These are phyloP conservation scores for Cydonia oblonga DNA, from an alignment of 331 rosid species.

Conservation along the genomic window DNA sequence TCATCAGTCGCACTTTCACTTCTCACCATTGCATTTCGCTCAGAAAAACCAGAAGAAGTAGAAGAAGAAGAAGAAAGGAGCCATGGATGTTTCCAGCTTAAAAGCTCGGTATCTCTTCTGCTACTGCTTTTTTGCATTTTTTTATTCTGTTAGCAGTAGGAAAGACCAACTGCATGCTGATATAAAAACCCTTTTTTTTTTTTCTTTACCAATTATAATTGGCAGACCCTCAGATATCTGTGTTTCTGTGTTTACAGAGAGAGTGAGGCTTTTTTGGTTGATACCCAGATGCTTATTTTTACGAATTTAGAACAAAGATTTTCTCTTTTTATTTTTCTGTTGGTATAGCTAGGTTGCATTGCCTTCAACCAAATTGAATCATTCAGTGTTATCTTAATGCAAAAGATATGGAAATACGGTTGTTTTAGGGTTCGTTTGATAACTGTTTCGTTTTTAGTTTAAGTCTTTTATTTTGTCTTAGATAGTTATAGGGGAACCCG, in stretches of 20 bases:
- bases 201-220: not conserved
- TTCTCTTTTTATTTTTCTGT: not conserved
- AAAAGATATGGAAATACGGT: not conserved
- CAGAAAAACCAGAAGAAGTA: not conserved
- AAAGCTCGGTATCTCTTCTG: slow-evolving; percentile 17
- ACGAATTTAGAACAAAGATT: not conserved
- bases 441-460: no score
- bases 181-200: not conserved
- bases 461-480: no score
- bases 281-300: not conserved
- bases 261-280: not conserved
- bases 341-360: not conserved
- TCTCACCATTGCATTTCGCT: not conserved
- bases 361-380: not conserved
- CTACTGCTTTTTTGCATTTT: not conserved
- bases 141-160: not conserved
- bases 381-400: not conserved
- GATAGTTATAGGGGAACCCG: no score
- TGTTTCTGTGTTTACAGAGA: not conserved
- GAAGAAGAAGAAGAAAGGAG: not conserved
- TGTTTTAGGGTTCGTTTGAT: no score
- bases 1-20: not conserved
- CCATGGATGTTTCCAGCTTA: slow-evolving; percentile 2
- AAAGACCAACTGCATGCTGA: not conserved
- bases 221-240: not conserved